phyloP scores from a whole-genome alignment of 352 stramenopile species.

The Pythium dissotocum region DNA sequence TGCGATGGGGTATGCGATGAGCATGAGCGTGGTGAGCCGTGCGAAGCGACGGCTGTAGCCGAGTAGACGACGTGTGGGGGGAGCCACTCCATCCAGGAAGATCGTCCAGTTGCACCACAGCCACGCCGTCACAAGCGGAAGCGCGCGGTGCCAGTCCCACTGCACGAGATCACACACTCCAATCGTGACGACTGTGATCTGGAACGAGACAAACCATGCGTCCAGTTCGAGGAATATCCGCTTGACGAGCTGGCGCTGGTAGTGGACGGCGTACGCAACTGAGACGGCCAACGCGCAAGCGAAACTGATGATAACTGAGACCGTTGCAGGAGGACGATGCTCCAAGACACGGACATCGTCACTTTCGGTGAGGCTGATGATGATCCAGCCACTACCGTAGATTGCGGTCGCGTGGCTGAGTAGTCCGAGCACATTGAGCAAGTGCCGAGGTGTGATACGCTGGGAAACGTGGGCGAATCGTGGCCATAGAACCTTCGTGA shows the following conservation, averaged over 20 bases:
- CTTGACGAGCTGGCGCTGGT: neutral
- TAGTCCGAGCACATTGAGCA: neutral
- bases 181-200: slow-evolving; percentile 3
- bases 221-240: slow-evolving; percentile 3
- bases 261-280: neutral
- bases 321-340: neutral
- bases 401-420: neutral
- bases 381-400: neutral
- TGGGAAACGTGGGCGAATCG: neutral
- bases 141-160: neutral
- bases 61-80: neutral
- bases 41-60: neutral
- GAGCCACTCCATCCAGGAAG: slow-evolving; percentile 2
- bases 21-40: neutral
- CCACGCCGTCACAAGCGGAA: slow-evolving; percentile 4
- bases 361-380: neutral
- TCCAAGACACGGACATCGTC: neutral
- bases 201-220: slow-evolving; percentile 10
- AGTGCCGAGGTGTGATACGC: neutral
- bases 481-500: neutral
- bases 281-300: neutral
- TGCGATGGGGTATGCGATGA: neutral
- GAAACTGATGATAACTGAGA: neutral
- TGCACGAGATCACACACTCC: slow-evolving; percentile 2
- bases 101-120: slow-evolving; percentile 15